A percentile compares a stretch with the other conserved stretches of the same genome.
Evolutionary conservation across 2,329 filamentous ascomycete species (phyloP).

Genomic region (Leptographium wingfieldii): DNA sequence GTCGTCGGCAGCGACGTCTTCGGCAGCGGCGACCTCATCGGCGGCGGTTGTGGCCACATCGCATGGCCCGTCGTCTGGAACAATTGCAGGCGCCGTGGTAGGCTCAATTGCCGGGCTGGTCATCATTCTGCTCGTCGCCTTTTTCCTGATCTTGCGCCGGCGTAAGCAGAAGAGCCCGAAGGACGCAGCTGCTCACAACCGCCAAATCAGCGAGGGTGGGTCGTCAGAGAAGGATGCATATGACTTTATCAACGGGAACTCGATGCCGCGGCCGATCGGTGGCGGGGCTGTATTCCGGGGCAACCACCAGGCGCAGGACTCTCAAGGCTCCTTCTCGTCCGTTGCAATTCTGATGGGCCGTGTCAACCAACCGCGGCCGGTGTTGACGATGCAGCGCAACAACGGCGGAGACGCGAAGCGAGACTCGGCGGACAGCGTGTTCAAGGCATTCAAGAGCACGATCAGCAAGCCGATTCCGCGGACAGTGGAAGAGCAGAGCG

Average conservation of each 20-base stretch:
- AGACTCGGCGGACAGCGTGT: constrained; percentile 39
- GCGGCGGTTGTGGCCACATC: constrained; percentile 8
- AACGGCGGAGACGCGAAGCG: constrained; percentile 43
- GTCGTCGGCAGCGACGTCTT: constrained; percentile 12
- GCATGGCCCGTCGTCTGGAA: constrained; percentile 25
- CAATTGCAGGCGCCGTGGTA: constrained; percentile 69
- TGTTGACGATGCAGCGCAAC: constrained; percentile 13
- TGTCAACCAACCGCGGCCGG: constrained; percentile 34
- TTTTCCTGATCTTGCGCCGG: constrained; percentile 53
- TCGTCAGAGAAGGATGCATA: constrained; percentile 47
- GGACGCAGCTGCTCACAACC: constrained; percentile 32
- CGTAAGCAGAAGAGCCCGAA: constrained; percentile 37
- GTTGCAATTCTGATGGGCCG: constrained; percentile 56
- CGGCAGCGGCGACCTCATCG: neutral
- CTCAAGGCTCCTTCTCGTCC: constrained; percentile 47
- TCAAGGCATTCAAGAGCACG: constrained; percentile 48
- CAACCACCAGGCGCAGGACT: constrained; percentile 40
- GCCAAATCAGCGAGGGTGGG: constrained; percentile 28
- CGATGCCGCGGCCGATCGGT: constrained; percentile 21
- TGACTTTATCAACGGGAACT: constrained; percentile 32
- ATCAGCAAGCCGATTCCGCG: constrained; percentile 50
- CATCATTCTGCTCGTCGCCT: constrained; percentile 54
- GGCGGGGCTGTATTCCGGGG: constrained; percentile 30
- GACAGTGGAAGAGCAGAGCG: constrained; percentile 11
- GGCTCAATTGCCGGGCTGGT: constrained; percentile 69